Evolutionary conservation across 2,329 filamentous ascomycete species (phyloP).

Genomic region (Myriosclerotinia scirpicola): DNA sequence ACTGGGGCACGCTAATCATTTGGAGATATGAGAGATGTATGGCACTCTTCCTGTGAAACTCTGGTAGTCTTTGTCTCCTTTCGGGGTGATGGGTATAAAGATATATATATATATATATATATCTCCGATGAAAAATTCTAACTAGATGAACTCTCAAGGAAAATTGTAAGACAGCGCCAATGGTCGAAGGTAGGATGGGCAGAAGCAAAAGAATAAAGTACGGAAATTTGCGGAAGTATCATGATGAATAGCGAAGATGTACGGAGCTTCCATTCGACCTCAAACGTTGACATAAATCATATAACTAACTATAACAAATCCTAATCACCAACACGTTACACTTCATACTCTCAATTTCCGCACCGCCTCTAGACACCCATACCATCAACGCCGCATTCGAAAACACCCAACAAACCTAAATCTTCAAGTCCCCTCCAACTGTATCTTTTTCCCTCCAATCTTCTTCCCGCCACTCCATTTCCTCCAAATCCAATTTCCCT

Average conservation of each 20-base stretch:
- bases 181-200: too few relatives aligned
- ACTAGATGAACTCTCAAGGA: too few relatives aligned
- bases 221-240: neutral
- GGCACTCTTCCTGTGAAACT: too few relatives aligned
- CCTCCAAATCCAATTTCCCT: neutral
- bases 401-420: too few relatives aligned
- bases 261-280: neutral
- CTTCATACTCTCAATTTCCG: neutral
- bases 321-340: neutral
- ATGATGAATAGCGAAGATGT: neutral
- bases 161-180: too few relatives aligned
- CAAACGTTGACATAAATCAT: neutral
- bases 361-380: neutral
- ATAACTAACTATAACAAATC: neutral
- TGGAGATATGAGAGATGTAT: too few relatives aligned
- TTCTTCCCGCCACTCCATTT: neutral
- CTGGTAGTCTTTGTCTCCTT: too few relatives aligned
- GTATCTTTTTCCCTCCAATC: neutral
- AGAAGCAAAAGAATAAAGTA: too few relatives aligned
- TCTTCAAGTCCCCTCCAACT: neutral
- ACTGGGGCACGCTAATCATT: too few relatives aligned
- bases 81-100: too few relatives aligned
- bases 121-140: too few relatives aligned
- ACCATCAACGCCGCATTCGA: neutral
- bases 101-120: too few relatives aligned